These are phyloP conservation scores for Sporormia fimetaria DNA, from an alignment of 495 filamentous ascomycete genomes.

Conservation along the genomic window DNA sequence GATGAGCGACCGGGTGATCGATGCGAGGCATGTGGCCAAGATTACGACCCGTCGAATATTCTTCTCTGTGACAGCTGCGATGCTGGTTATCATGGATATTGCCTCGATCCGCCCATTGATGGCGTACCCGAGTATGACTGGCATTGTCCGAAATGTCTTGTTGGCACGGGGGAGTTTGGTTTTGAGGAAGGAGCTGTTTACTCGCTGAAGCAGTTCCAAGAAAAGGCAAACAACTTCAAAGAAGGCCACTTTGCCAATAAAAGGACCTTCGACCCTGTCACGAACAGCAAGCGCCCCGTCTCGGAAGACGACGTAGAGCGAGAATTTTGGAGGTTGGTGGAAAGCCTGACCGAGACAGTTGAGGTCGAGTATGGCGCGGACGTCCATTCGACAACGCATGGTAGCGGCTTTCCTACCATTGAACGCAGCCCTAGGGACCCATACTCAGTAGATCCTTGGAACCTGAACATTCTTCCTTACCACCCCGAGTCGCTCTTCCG, in stretches of 20 bases:
- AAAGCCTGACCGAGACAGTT: conserved; percentile 85
- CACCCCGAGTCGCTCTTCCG: conserved; percentile 87
- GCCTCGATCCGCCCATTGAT: conserved; percentile 79
- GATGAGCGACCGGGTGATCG: conserved; percentile 62
- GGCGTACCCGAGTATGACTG: conserved; percentile 75
- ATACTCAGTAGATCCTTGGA: conserved; percentile 87
- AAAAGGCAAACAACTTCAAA: conserved; percentile 90
- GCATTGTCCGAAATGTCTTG: conserved; percentile 92
- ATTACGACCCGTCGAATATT: conserved; percentile 58
- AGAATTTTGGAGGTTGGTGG: conserved; percentile 93
- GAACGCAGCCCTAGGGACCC: conserved; percentile 80
- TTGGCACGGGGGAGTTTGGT: conserved; percentile 92
- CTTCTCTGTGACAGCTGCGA: conserved; percentile 92
- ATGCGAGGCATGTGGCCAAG: conserved; percentile 79
- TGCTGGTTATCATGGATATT: conserved; percentile 73
- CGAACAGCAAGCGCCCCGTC: conserved; percentile 65
- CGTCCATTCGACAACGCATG: conserved; percentile 96
- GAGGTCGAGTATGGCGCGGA: conserved; percentile 98
- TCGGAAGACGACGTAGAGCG: conserved; percentile 93
- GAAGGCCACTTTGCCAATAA: conserved; percentile 83
- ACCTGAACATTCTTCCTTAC: conserved; percentile 85
- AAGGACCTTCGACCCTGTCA: conserved; percentile 77
- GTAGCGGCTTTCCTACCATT: conserved; percentile 92
- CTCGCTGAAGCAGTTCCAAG: conserved; percentile 90
- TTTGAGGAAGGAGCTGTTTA: conserved; percentile 97